A percentile compares a stretch with the other conserved stretches of the same genome.
Conservation (phyloP, 129 eudicot species). For the Arctium lappa region DNA sequence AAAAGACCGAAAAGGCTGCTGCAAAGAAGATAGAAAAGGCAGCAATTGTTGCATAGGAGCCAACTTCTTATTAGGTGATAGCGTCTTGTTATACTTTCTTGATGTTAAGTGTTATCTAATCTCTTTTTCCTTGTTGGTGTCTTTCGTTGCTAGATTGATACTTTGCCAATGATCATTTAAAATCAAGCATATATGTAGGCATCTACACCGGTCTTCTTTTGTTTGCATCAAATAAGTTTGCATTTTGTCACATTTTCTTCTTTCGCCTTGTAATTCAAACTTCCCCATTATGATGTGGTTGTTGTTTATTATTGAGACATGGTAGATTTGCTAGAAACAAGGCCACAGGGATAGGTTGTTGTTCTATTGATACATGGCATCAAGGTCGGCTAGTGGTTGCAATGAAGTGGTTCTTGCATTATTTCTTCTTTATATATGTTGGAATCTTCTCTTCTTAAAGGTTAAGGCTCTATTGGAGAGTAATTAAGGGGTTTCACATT, state of each 20-base stretch:
- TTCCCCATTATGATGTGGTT: too few relatives aligned
- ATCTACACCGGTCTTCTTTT: constrained; percentile 6
- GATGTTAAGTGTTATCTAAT: background rate
- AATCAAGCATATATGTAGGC: constrained; percentile 14
- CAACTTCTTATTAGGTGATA: constrained; percentile 24
- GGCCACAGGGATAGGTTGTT: too few relatives aligned
- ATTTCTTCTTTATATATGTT: too few relatives aligned
- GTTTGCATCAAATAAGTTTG: constrained; percentile 25
- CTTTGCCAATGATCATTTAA: background rate
- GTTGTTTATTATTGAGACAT: too few relatives aligned
- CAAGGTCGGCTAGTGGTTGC: too few relatives aligned
- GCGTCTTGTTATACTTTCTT: constrained; percentile 7
- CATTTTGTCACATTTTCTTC: background rate
- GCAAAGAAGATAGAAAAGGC: constrained; percentile 53
- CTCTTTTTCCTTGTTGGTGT: background rate
- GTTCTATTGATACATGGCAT: too few relatives aligned
- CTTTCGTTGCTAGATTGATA: background rate
- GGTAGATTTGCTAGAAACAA: too few relatives aligned
- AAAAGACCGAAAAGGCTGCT: constrained; percentile 33
- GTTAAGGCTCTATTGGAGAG: too few relatives aligned
- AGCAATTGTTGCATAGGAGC: constrained; percentile 55
- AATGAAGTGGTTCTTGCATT: too few relatives aligned
- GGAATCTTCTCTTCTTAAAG: too few relatives aligned
- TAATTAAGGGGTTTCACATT: too few relatives aligned
- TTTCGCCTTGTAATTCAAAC: too few relatives aligned